Conservation (phyloP, 495 filamentous ascomycete species). For the Penicillium daleae region DNA sequence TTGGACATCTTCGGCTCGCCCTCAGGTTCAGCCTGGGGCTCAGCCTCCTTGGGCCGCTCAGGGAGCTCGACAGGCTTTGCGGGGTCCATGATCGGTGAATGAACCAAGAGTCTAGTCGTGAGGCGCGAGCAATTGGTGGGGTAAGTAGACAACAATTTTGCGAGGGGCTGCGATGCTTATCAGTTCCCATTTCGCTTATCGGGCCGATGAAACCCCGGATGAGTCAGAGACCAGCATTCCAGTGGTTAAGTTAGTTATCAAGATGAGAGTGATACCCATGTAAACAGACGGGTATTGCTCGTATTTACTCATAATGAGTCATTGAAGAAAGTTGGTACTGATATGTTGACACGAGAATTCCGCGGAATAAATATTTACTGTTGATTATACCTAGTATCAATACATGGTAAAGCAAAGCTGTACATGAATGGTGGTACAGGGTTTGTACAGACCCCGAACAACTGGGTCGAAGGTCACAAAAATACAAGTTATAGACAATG, state of each 20-base stretch:
- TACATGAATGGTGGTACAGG: slow-evolving; percentile 25
- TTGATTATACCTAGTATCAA: slow-evolving; percentile 16
- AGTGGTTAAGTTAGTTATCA: neutral
- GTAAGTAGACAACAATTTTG: slow-evolving; percentile 25
- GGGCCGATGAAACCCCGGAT: slow-evolving; percentile 38
- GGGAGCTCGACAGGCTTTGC: slow-evolving; percentile 35
- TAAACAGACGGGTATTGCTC: neutral
- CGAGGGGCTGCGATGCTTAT: slow-evolving; percentile 37
- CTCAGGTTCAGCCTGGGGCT: slow-evolving; percentile 8
- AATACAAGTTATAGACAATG: slow-evolving; percentile 7
- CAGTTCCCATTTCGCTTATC: slow-evolving; percentile 38
- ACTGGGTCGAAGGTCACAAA: neutral
- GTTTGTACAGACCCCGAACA: slow-evolving; percentile 18
- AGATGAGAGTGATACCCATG: neutral
- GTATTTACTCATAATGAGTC: slow-evolving; percentile 4
- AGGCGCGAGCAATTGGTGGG: slow-evolving; percentile 26
- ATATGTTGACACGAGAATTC: too few species aligned
- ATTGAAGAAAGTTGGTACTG: too few species aligned
- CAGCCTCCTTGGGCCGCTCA: slow-evolving; percentile 35
- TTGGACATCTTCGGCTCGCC: slow-evolving; percentile 25
- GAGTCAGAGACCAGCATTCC: slow-evolving; percentile 23
- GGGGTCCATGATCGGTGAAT: slow-evolving; percentile 31
- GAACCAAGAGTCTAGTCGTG: slow-evolving; percentile 6
- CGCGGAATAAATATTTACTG: too few species aligned
- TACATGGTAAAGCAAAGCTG: slow-evolving; percentile 5